Conservation (phyloP, 2,329 filamentous ascomycete species). For the Phoma sp. region DNA sequence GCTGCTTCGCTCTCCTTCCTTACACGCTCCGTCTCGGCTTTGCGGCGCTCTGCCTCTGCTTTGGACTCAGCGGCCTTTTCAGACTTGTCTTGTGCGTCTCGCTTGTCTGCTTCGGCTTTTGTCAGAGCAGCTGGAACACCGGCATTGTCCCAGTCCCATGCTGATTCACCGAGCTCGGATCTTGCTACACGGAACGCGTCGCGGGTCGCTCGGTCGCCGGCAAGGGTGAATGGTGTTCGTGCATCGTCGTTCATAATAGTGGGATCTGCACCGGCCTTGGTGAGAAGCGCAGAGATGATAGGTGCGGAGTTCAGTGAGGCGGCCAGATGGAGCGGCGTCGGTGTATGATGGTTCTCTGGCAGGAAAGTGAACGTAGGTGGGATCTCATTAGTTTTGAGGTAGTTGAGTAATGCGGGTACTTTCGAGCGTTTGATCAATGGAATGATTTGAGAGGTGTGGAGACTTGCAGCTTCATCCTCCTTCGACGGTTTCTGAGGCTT, state of each 20-base stretch:
- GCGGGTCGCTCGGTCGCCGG: conserved; percentile 82
- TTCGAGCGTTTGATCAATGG: conserved; percentile 89
- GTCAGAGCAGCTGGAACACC: conserved; percentile 75
- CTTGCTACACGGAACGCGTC: conserved; percentile 93
- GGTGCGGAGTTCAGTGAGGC: conserved; percentile 80
- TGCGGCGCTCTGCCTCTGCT: conserved; percentile 66
- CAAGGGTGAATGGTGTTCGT: conserved; percentile 86
- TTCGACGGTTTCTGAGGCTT: conserved; percentile 73
- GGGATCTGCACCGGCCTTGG: conserved; percentile 78
- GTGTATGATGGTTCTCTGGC: conserved; percentile 76
- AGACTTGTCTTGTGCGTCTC: conserved; percentile 73
- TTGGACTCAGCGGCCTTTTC: conserved; percentile 73
- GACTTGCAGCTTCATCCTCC: conserved; percentile 79
- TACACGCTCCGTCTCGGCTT: conserved; percentile 76
- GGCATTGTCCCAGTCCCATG: conserved; percentile 80
- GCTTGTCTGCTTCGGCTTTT: conserved; percentile 73
- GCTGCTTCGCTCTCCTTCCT: conserved; percentile 61
- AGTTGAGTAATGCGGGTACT: conserved; percentile 83
- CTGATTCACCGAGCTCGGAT: conserved; percentile 76
- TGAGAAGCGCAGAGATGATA: conserved; percentile 78
- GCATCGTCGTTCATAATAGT: conserved; percentile 68
- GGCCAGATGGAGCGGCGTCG: conserved; percentile 85
- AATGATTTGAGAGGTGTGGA: conserved; percentile 90
- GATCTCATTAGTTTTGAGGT: conserved; percentile 78
- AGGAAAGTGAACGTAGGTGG: conserved; percentile 77